These are phyloP conservation scores for Aspergillus felis DNA, from an alignment of 2,329 filamentous ascomycete genomes.

Conservation along the genomic window DNA sequence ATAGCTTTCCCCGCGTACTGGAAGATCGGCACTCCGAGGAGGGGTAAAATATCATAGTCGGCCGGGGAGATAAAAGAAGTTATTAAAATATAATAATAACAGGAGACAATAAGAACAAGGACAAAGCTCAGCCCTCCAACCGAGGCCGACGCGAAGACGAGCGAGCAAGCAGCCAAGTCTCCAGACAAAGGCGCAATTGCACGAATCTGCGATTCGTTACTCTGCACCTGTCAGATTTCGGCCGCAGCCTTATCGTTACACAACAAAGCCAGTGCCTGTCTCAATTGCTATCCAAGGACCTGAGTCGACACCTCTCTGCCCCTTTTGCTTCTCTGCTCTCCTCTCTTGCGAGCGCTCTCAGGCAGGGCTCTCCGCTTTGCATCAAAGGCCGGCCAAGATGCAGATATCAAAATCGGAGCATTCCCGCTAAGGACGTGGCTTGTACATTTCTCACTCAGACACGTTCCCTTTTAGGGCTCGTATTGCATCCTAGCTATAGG, in stretches of 20 bases:
- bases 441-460: constrained; percentile 30
- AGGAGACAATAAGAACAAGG: constrained; percentile 11
- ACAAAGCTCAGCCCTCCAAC: constrained; percentile 9
- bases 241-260: constrained; percentile 17
- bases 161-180: constrained; percentile 10
- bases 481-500: constrained; percentile 28
- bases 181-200: constrained; percentile 7
- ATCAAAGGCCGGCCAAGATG: constrained; percentile 41
- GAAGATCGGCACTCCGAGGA: constrained; percentile 29
- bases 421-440: constrained; percentile 40
- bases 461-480: constrained; percentile 26
- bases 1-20: constrained; percentile 34
- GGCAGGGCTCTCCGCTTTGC: constrained; percentile 40
- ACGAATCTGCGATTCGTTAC: neutral
- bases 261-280: constrained; percentile 14
- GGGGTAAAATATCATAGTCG: constrained; percentile 19
- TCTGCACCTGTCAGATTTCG: neutral
- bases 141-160: constrained; percentile 1
- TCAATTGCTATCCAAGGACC: constrained; percentile 23
- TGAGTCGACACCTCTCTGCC: constrained; percentile 1
- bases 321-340: constrained; percentile 18
- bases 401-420: constrained; percentile 39
- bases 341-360: constrained; percentile 35
- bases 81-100: constrained; percentile 17
- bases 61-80: constrained; percentile 15